Evolutionary conservation across 2,329 filamentous ascomycete genomes (phyloP).

Genomic region (Dactylonectria estremocensis): DNA sequence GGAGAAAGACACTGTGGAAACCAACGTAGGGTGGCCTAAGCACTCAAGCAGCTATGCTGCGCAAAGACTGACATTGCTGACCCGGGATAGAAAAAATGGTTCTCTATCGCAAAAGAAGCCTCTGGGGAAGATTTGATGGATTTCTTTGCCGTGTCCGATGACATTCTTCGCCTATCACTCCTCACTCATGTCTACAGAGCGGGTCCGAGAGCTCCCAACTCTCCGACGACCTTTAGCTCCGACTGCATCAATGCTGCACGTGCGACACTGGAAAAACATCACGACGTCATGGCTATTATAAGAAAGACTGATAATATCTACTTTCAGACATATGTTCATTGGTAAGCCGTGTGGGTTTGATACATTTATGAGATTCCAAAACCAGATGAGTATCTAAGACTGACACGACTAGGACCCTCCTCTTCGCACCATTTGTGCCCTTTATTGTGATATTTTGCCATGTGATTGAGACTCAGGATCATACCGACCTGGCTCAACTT

Average conservation of each 20-base stretch:
- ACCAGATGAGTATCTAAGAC: neutral
- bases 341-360: neutral
- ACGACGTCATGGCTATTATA: neutral
- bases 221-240: too few relatives aligned
- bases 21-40: too few relatives aligned
- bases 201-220: too few relatives aligned
- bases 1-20: neutral
- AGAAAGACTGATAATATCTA: neutral
- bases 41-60: too few relatives aligned
- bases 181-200: slow-evolving; percentile 26
- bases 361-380: neutral
- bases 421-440: slow-evolving; percentile 8
- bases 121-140: neutral
- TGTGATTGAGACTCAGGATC: slow-evolving; percentile 1
- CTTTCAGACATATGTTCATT: neutral
- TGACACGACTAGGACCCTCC: neutral
- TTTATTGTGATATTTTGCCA: slow-evolving; percentile 12
- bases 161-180: slow-evolving; percentile 28
- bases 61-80: neutral
- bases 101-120: too few relatives aligned
- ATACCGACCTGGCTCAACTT: neutral
- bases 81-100: too few relatives aligned
- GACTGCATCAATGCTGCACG: too few relatives aligned
- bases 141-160: slow-evolving; percentile 20
- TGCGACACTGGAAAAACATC: neutral